These are phyloP conservation scores for Pythium sp. DNA, from an alignment of 352 stramenopile species.

Conservation along the genomic window DNA sequence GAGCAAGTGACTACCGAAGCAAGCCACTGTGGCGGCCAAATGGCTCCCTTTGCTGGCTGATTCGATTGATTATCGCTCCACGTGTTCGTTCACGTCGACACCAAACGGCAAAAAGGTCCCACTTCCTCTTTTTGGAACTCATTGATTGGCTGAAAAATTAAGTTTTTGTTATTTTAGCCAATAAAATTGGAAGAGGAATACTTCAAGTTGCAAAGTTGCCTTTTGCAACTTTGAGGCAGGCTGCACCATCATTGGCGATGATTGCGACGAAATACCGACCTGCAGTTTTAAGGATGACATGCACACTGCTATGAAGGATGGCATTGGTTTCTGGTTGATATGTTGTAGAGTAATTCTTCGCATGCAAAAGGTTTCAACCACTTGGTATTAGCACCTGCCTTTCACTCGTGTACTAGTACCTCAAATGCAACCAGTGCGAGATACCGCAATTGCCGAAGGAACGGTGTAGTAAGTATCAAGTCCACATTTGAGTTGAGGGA, in stretches of 20 bases:
- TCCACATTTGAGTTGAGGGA: no score
- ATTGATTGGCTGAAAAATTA: not conserved
- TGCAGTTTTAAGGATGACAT: not conserved
- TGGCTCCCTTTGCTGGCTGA: not conserved
- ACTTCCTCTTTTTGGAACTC: not conserved
- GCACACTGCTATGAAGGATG: not conserved
- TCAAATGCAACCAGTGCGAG: no score
- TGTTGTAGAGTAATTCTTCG: not conserved
- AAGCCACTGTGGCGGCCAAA: not conserved
- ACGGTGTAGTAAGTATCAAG: no score
- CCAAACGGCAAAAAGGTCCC: not conserved
- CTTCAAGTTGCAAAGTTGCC: not conserved
- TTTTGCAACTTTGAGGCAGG: not conserved
- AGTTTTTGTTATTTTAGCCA: not conserved
- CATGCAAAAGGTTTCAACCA: not conserved
- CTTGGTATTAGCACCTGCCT: no score
- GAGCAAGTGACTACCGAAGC: not conserved
- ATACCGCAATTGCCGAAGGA: no score
- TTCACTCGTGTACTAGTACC: no score
- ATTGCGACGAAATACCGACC: not conserved
- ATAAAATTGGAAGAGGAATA: not conserved
- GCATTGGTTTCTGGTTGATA: not conserved
- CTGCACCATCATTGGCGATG: not conserved
- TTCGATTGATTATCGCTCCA: not conserved
- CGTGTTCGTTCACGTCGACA: not conserved